Conservation (phyloP, 2,329 filamentous ascomycete species). For the Ophiocordyceps robertsii region DNA sequence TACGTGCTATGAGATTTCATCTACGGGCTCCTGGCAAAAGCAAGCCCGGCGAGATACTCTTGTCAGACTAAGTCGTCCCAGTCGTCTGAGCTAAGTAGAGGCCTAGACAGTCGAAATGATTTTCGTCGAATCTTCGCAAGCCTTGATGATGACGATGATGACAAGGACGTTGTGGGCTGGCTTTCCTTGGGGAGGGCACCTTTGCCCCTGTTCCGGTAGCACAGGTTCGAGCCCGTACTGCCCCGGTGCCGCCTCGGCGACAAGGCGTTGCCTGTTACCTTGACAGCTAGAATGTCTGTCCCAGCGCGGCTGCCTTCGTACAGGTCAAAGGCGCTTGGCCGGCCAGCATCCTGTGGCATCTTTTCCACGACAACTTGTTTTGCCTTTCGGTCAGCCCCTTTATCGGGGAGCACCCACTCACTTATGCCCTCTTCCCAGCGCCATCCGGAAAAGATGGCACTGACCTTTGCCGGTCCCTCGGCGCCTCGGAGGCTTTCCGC, state of each 20-base stretch:
- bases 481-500: constrained; percentile 28
- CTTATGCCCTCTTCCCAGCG: constrained; percentile 27
- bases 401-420: constrained; percentile 20
- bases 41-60: too few relatives aligned
- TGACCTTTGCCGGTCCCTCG: constrained; percentile 4
- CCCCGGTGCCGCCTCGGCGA: too few relatives aligned
- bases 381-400: constrained; percentile 1
- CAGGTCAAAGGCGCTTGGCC: neutral
- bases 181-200: too few relatives aligned
- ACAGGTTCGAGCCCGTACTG: too few relatives aligned
- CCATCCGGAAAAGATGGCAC: constrained; percentile 20
- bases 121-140: neutral
- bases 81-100: constrained; percentile 4
- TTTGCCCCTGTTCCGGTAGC: too few relatives aligned
- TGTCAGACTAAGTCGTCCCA: constrained; percentile 8
- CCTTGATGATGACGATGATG: too few relatives aligned
- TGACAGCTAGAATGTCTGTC: neutral
- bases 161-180: too few relatives aligned
- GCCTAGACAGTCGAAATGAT: neutral
- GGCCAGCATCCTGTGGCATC: neutral
- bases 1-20: too few relatives aligned
- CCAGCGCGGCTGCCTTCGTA: neutral
- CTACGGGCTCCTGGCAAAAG: too few relatives aligned
- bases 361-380: too few relatives aligned
- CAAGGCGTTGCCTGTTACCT: neutral